Conservation (phyloP, 2,329 filamentous ascomycete species). For the Blumeria hordei region DNA sequence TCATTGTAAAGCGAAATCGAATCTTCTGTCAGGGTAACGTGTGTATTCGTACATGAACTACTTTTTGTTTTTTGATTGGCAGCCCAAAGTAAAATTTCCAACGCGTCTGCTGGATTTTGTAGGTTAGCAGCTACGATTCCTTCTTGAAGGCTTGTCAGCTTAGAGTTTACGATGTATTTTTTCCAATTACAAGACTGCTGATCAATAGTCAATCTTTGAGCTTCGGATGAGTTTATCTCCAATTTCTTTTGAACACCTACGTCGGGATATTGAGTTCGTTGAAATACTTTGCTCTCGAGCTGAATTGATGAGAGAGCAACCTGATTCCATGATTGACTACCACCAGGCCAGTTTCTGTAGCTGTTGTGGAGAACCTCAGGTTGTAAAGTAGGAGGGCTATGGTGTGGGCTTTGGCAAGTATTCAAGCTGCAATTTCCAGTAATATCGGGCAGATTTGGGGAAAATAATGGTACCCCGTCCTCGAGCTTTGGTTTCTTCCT, state of each 20-base stretch:
- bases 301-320: conserved; percentile 5
- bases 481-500: conserved; percentile 13
- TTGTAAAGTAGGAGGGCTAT: conserved; percentile 4
- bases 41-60: too few species aligned
- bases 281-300: conserved; percentile 4
- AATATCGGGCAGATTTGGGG: background rate
- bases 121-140: conserved; percentile 13
- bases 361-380: conserved; percentile 6
- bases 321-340: conserved; percentile 6
- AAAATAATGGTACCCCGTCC: conserved; percentile 2
- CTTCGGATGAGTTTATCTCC: conserved; percentile 3
- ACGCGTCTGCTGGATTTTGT: conserved; percentile 15
- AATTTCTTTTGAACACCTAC: background rate
- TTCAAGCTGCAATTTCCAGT: background rate
- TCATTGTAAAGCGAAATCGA: too few species aligned
- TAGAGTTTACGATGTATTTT: conserved; percentile 6
- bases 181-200: conserved; percentile 5
- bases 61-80: too few species aligned
- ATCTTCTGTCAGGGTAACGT: too few species aligned
- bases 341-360: conserved; percentile 6
- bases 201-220: conserved; percentile 3
- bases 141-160: conserved; percentile 7
- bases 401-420: background rate
- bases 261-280: too few species aligned
- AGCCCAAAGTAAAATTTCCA: conserved; percentile 10